Conservation (phyloP, 1,139 yeast species). For the Candida dubliniensis region DNA sequence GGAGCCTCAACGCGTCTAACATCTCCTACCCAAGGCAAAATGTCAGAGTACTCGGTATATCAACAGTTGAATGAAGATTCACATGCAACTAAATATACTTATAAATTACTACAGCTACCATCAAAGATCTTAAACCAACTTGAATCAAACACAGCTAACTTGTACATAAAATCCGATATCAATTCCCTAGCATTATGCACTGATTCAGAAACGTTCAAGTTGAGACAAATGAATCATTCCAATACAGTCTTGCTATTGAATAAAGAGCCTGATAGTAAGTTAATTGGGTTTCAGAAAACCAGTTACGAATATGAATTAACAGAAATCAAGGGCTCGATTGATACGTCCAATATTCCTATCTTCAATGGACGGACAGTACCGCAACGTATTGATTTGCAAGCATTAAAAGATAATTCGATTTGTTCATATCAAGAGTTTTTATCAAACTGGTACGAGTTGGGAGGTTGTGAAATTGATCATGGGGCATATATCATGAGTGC, state of each 20-base stretch:
- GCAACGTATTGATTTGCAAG: constrained; percentile 21
- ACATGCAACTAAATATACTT: constrained; percentile 24
- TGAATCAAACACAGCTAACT: constrained; percentile 24
- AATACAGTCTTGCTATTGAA: constrained; percentile 67
- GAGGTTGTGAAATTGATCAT: constrained; percentile 56
- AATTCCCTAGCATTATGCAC: constrained; percentile 62
- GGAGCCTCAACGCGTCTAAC: not conserved
- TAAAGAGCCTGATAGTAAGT: constrained; percentile 16
- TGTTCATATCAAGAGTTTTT: constrained; percentile 59
- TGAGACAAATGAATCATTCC: constrained; percentile 84
- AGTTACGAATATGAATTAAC: constrained; percentile 55
- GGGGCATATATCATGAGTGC: constrained; percentile 29
- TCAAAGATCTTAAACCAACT: constrained; percentile 52
- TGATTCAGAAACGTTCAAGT: constrained; percentile 53
- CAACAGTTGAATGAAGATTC: constrained; percentile 26
- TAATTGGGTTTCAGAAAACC: constrained; percentile 43
- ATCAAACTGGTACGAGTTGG: constrained; percentile 48
- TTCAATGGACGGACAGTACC: constrained; percentile 32
- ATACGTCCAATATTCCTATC: constrained; percentile 45
- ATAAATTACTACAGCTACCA: constrained; percentile 60
- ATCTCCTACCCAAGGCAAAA: not conserved
- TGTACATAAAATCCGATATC: constrained; percentile 50
- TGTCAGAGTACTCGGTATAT: constrained; percentile 18
- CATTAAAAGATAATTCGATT: constrained; percentile 49
- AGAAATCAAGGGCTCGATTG: constrained; percentile 39